Conservation (phyloP, 371 early-diverging fungal genomes). For the Mortierella polycephala region DNA sequence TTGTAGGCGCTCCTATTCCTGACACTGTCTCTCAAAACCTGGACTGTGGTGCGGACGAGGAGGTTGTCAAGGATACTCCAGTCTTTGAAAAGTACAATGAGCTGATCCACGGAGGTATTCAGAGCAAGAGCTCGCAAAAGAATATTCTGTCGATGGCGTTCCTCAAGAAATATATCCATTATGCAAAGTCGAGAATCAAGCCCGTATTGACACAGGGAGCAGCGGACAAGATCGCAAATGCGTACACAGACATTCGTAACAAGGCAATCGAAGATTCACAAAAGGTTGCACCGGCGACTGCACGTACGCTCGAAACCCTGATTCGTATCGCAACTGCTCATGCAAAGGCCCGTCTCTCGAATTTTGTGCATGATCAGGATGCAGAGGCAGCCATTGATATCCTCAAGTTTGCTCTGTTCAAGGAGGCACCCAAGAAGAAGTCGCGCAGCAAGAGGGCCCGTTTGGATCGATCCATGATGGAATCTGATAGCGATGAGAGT, state of each 20-base stretch:
- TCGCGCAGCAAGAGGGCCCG: constrained; percentile 59
- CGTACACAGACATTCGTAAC: constrained; percentile 82
- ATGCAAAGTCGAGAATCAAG: constrained; percentile 80
- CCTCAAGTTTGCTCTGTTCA: constrained; percentile 92
- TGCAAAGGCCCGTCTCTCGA: constrained; percentile 95
- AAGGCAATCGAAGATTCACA: constrained; percentile 46
- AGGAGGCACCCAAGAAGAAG: constrained; percentile 81
- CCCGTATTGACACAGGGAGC: constrained; percentile 80
- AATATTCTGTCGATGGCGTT: constrained; percentile 81
- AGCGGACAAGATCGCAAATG: constrained; percentile 80
- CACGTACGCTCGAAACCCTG: constrained; percentile 98
- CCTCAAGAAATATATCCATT: constrained; percentile 86
- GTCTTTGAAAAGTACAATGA: constrained; percentile 90
- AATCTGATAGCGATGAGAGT: constrained; percentile 54
- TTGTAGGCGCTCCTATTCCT: constrained; percentile 70
- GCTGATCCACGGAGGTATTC: constrained; percentile 54
- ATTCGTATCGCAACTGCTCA: constrained; percentile 99
- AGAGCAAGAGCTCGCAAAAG: constrained; percentile 48
- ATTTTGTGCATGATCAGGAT: constrained; percentile 85
- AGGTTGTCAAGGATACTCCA: constrained; percentile 65
- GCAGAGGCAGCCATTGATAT: constrained; percentile 88
- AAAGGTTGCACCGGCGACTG: constrained; percentile 90
- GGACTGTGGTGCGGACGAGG: constrained; percentile 63
- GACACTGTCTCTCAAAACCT: constrained; percentile 69
- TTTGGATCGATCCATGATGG: constrained; percentile 38